phyloP scores from a whole-genome alignment of 2,329 filamentous ascomycete genomes.

The Fusarium stilboides region DNA sequence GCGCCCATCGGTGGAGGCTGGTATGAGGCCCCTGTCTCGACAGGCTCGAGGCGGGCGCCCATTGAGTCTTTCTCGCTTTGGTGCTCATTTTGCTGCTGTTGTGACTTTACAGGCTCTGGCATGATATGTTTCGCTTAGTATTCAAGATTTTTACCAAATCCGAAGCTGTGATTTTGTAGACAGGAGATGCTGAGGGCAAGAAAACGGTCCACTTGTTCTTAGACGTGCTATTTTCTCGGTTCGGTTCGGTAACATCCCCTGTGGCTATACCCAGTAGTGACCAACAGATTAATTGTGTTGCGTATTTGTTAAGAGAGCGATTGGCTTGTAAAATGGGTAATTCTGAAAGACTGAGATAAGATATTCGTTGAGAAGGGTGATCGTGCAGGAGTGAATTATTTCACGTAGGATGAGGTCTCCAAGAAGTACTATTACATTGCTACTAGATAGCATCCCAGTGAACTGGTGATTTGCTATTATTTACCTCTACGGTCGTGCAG shows the following conservation, averaged over 20 bases:
- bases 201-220: slow-evolving; percentile 12
- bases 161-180: slow-evolving; percentile 27
- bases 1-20: slow-evolving; percentile 40
- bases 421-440: no score
- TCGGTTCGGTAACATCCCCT: slow-evolving; percentile 16
- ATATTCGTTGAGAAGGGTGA: no score
- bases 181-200: neutral
- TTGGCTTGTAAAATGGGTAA: no score
- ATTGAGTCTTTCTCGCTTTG: slow-evolving; percentile 15
- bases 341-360: no score
- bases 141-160: slow-evolving; percentile 7
- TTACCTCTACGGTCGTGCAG: no score
- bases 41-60: slow-evolving; percentile 34
- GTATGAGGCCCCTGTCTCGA: slow-evolving; percentile 41
- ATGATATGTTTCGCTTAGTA: slow-evolving; percentile 20
- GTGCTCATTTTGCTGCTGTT: slow-evolving; percentile 22
- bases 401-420: no score
- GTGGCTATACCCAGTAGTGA: no score
- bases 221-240: neutral
- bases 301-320: no score
- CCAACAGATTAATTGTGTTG: no score
- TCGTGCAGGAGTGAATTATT: no score
- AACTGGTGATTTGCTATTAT: no score
- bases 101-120: slow-evolving; percentile 18
- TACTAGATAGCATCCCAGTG: no score